Evolutionary conservation across 164 flowering plant genomes (phyloP).

Genomic region (Berberis vulgaris): DNA sequence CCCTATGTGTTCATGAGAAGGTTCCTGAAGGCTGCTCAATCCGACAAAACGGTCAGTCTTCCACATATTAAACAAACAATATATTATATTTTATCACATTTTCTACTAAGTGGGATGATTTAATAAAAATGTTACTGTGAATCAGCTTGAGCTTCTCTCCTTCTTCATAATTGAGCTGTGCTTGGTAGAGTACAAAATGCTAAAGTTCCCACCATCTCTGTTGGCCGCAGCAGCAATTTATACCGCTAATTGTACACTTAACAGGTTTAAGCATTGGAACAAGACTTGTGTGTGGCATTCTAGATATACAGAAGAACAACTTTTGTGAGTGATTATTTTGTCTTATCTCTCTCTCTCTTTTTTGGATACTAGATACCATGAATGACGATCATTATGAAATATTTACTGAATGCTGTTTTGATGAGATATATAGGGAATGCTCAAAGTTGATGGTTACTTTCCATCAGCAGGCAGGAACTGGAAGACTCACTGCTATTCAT

Average conservation of each 20-base stretch:
- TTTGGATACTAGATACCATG: too few relatives aligned
- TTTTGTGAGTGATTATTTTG: constrained; percentile 32
- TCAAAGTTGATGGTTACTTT: too few relatives aligned
- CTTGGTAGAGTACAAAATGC: constrained; percentile 66
- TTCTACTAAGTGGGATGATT: not conserved
- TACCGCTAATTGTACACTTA: constrained; percentile 54
- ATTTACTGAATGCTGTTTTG: too few relatives aligned
- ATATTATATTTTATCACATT: too few relatives aligned
- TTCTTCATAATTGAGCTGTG: constrained; percentile 71
- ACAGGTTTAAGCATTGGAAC: constrained; percentile 40
- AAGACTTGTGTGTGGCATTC: constrained; percentile 44
- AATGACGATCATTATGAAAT: too few relatives aligned
- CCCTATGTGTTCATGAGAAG: constrained; percentile 75
- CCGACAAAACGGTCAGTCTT: constrained; percentile 43
- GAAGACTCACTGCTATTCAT: too few relatives aligned
- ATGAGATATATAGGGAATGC: too few relatives aligned
- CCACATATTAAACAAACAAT: not conserved
- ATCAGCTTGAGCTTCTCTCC: constrained; percentile 67
- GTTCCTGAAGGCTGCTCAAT: constrained; percentile 70
- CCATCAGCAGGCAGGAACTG: too few relatives aligned
- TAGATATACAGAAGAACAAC: constrained; percentile 46
- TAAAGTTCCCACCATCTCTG: constrained; percentile 65
- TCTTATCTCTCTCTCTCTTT: not conserved
- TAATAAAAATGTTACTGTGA: not conserved
- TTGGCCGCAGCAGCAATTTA: constrained; percentile 75